These are phyloP conservation scores for Byssochlamys sp. DNA, from an alignment of 2,329 filamentous ascomycete genomes.

Conservation along the genomic window DNA sequence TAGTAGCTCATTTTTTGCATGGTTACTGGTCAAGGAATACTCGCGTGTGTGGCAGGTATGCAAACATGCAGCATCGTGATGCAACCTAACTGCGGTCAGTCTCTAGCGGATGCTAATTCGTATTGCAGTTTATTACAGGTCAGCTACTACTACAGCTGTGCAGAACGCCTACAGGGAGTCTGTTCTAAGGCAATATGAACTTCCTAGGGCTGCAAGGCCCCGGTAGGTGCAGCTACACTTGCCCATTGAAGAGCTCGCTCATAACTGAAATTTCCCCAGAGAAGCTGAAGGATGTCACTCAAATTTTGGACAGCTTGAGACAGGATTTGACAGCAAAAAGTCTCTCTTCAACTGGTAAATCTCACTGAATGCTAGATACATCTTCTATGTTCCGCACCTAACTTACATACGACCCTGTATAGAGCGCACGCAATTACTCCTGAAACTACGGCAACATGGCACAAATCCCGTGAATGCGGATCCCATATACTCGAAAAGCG, in stretches of 20 bases:
- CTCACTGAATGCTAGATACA: background rate
- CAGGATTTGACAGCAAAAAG: constrained; percentile 52
- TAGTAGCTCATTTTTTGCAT: no score
- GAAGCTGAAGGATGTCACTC: constrained; percentile 60
- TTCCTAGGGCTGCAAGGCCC: background rate
- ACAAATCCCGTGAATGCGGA: constrained; percentile 62
- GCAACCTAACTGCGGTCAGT: background rate
- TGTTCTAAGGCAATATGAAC: background rate
- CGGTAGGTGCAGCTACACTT: background rate
- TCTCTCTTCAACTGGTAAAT: constrained; percentile 53
- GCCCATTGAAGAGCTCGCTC: background rate
- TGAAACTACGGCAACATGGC: constrained; percentile 67
- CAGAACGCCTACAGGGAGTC: background rate
- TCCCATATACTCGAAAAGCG: constrained; percentile 74
- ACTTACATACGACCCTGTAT: background rate
- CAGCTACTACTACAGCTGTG: background rate
- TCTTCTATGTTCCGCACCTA: background rate
- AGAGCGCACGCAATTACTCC: constrained; percentile 37
- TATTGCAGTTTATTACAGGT: background rate
- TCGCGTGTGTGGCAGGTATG: background rate
- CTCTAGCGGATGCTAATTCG: background rate
- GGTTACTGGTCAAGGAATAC: no score
- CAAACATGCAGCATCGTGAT: background rate
- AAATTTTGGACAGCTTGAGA: constrained; percentile 53
- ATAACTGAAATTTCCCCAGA: constrained; percentile 31